Percentiles rank a stretch among this genome's conserved stretches.
phyloP scores from a whole-genome alignment of 2,329 filamentous ascomycete genomes.

The Escovopsis weberi region DNA sequence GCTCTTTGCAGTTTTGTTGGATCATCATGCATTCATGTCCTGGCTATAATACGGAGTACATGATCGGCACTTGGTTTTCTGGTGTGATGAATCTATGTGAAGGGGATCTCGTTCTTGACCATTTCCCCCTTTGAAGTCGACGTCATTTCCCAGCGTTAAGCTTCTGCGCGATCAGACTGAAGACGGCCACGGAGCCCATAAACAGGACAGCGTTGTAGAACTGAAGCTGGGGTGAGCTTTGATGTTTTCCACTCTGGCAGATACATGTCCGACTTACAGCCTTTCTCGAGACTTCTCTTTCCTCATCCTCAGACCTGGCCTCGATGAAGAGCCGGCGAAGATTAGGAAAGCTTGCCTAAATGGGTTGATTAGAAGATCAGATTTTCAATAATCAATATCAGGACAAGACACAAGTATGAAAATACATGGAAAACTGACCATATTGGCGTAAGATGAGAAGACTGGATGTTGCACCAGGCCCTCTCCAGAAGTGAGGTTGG shows the following conservation, averaged over 20 bases:
- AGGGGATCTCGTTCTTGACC: no score
- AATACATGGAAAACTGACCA: no score
- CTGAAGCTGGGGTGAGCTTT: conserved; percentile 30
- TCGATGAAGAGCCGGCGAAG: conserved; percentile 93
- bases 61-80: background rate
- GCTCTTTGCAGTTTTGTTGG: background rate
- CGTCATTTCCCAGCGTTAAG: conserved; percentile 42
- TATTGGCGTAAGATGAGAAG: no score
- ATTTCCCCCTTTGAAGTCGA: no score
- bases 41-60: background rate
- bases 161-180: conserved; percentile 82
- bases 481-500: no score
- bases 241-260: conserved; percentile 4
- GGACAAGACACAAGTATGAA: no score
- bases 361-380: background rate
- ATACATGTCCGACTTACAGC: conserved; percentile 47
- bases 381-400: no score
- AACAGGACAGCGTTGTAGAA: conserved; percentile 97
- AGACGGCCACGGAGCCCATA: conserved; percentile 89
- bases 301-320: conserved; percentile 81
- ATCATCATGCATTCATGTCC: no score
- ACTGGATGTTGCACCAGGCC: no score
- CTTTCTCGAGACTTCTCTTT: conserved; percentile 84
- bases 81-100: background rate
- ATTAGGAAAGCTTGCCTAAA: conserved; percentile 70